These are phyloP conservation scores for Trifolium repens DNA, from an alignment of 306 rosid species.

Conservation along the genomic window DNA sequence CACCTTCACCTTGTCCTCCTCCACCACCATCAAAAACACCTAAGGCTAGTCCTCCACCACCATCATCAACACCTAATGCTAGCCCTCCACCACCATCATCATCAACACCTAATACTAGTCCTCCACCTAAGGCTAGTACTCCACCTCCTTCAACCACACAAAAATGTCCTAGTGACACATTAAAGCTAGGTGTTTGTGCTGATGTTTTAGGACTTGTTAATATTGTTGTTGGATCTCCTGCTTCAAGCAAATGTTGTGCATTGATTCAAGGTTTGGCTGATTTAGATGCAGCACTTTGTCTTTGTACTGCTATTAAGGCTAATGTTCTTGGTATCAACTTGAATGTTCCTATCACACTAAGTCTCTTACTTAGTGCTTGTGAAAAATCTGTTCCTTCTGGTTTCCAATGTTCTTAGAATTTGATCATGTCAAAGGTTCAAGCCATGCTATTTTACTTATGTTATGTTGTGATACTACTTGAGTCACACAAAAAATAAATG, in stretches of 20 bases:
- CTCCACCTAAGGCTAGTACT: not conserved
- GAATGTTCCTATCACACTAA: conserved; percentile 65
- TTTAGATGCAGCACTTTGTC: conserved; percentile 73
- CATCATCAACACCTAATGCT: not conserved
- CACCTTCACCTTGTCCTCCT: not conserved
- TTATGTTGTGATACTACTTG: too few relatives aligned
- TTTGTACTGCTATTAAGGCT: conserved; percentile 84
- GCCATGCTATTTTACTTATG: not conserved
- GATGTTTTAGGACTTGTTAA: conserved; percentile 62
- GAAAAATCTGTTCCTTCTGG: conserved; percentile 69
- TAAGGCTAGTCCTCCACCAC: conserved; percentile 12
- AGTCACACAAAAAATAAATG: too few relatives aligned
- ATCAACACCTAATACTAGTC: not conserved
- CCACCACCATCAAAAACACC: conserved; percentile 2
- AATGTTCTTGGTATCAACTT: conserved; percentile 78
- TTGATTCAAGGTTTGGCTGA: conserved; percentile 67
- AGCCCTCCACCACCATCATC: too few relatives aligned
- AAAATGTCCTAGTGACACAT: conserved; percentile 63
- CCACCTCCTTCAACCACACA: not conserved
- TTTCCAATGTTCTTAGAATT: conserved; percentile 56
- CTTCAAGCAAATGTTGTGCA: conserved; percentile 65
- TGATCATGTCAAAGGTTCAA: conserved; percentile 4
- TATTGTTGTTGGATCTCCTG: conserved; percentile 54
- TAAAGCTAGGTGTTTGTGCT: conserved; percentile 72
- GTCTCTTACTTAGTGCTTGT: conserved; percentile 69